These are phyloP conservation scores for Grigorovia yakushimaensis DNA, from an alignment of 805 yeast species.

Conservation along the genomic window DNA sequence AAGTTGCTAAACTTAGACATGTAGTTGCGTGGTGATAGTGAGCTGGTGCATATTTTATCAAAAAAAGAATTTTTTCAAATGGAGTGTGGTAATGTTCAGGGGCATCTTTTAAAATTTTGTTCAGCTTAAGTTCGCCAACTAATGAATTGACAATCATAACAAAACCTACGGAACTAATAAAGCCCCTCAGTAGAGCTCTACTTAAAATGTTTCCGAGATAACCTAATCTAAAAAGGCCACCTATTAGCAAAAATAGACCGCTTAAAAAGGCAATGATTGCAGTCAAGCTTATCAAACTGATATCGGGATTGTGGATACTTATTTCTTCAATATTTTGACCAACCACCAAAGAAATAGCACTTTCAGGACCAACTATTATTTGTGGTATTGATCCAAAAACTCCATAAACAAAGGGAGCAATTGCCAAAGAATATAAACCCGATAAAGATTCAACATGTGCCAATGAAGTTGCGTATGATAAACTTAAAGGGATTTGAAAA, in stretches of 20 bases:
- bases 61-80: slow-evolving; percentile 52
- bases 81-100: slow-evolving; percentile 60
- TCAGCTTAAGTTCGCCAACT: slow-evolving; percentile 64
- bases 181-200: slow-evolving; percentile 69
- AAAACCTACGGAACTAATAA: slow-evolving; percentile 75
- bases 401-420: slow-evolving; percentile 72
- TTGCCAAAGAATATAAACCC: slow-evolving; percentile 66
- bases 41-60: slow-evolving; percentile 36
- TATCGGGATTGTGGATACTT: slow-evolving; percentile 33
- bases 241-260: slow-evolving; percentile 60
- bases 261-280: slow-evolving; percentile 64
- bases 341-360: slow-evolving; percentile 72
- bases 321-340: slow-evolving; percentile 68
- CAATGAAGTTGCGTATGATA: slow-evolving; percentile 64
- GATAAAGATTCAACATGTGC: slow-evolving; percentile 77
- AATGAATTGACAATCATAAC: slow-evolving; percentile 73
- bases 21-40: slow-evolving; percentile 52
- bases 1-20: slow-evolving; percentile 44
- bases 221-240: slow-evolving; percentile 79
- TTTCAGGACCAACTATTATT: slow-evolving; percentile 88
- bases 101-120: slow-evolving; percentile 34
- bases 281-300: slow-evolving; percentile 46
- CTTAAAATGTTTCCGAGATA: slow-evolving; percentile 74
- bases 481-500: slow-evolving; percentile 79
- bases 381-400: slow-evolving; percentile 79